Conservation (phyloP, 2,329 filamentous ascomycete species). For the Akanthomyces lecanii region DNA sequence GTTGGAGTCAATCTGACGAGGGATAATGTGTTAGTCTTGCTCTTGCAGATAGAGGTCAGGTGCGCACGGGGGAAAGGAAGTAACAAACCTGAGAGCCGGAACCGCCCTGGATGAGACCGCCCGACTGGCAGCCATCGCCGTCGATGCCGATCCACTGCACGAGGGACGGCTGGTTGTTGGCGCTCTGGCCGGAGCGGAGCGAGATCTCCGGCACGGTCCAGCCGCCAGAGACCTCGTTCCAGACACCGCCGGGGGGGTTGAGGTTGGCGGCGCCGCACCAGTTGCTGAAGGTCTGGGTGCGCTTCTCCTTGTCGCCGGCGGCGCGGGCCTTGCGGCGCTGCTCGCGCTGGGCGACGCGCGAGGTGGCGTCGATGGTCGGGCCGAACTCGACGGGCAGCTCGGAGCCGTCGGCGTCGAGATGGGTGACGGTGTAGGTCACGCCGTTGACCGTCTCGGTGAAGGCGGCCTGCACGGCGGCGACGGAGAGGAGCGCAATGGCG, state of each 20-base stretch:
- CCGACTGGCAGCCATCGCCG: slow-evolving; percentile 7
- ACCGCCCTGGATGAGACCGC: slow-evolving; percentile 5
- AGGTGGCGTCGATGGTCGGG: neutral
- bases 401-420: slow-evolving; percentile 7
- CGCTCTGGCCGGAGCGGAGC: neutral
- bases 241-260: neutral
- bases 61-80: neutral
- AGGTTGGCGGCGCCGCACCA: slow-evolving; percentile 12
- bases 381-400: slow-evolving; percentile 13
- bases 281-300: slow-evolving; percentile 3
- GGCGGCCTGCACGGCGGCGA: slow-evolving; percentile 1
- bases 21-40: too few species aligned
- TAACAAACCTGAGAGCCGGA: slow-evolving; percentile 1
- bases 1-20: neutral
- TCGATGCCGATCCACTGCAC: slow-evolving; percentile 10
- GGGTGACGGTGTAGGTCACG: slow-evolving; percentile 12
- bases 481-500: neutral
- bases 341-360: neutral
- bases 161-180: neutral
- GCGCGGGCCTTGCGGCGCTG: slow-evolving; percentile 30
- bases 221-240: neutral
- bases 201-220: slow-evolving; percentile 3
- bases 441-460: slow-evolving; percentile 9
- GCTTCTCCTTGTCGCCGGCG: slow-evolving; percentile 28
- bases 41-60: neutral